Conservation (phyloP, 2,329 filamentous ascomycete genomes). For the Akanthomyces dipterigenus region DNA sequence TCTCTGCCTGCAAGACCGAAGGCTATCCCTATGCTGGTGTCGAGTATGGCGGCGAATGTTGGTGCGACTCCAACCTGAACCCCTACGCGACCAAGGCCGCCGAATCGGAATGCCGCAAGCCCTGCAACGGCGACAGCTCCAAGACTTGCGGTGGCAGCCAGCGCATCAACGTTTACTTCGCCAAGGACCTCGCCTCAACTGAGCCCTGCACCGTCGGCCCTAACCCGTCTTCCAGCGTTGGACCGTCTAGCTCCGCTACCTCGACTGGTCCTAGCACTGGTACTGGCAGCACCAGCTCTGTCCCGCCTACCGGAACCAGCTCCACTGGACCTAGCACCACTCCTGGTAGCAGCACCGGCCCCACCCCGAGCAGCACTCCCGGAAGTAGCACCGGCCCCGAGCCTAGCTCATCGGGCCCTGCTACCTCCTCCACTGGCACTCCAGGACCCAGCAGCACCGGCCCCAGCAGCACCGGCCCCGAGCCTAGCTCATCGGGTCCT, state of each 20-base stretch:
- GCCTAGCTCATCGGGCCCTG: background rate
- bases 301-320: background rate
- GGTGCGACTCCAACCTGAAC: constrained; percentile 46
- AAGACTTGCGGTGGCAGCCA: constrained; percentile 28
- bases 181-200: constrained; percentile 3
- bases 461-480: background rate
- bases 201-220: constrained; percentile 6
- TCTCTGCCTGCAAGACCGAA: constrained; percentile 34
- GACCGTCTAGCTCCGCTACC: background rate
- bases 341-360: background rate
- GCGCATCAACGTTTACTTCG: constrained; percentile 24
- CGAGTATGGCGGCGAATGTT: constrained; percentile 42
- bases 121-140: constrained; percentile 26
- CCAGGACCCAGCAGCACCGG: background rate
- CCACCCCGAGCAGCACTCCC: background rate
- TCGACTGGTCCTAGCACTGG: background rate
- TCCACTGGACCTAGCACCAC: background rate
- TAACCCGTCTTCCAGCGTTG: background rate
- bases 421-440: background rate
- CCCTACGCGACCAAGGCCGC: constrained; percentile 34
- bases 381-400: background rate
- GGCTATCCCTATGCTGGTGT: constrained; percentile 43
- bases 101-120: constrained; percentile 23
- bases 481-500: background rate
- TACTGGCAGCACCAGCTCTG: background rate